Base-by-base conservation (phyloP, 2,329 filamentous ascomycete genomes). In the Aspergillus tamarii region DNA sequence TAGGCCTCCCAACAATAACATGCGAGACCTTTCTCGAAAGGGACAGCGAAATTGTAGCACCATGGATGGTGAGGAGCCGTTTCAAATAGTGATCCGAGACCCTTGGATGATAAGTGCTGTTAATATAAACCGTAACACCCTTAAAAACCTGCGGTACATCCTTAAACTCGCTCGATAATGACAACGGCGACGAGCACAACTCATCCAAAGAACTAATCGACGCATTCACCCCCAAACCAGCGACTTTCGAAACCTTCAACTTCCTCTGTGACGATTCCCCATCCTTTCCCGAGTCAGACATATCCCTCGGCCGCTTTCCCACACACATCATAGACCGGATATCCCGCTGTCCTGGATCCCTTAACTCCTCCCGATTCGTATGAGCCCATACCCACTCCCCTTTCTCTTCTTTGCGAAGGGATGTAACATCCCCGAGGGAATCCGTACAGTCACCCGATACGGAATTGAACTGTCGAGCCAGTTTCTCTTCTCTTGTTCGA, bases 71-170 rank as follows among this genome's bases (percentile, higher is more conserved):
- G 43, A 97, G 84, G 19, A 96, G 77, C 61, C 89, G 88, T 82
- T 95, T 96, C 62, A 97, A 85, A 74, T 87, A 91, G 80, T 96
- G 91, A 77, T 97, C 94, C 16, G 92, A 96, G 66, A 97, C 86
- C 28, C 88, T 78, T 1, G 94, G 93, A 64, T 89, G 85, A 2
- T 93, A 96, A 69, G 91, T 94, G 65, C 93, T 93, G 77, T 97
- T 97, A 77, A 97, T 86, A 79, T 94, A 95, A 70, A 97, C 85
- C 58, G 87, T 89, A 26, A 93, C 84, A 19, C 88, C 87, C 52
- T 86, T 79, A 74, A 97, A 94, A 59, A 96, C 85, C n/a, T 73
- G 68, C 70, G 75, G 66, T 64, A 61, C 61, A 53, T 54, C 39
- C 56, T 56, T 61, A 11, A n/a, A 5, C 14, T 34, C n/a, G 7